Evolutionary conservation across 139 green algal species (phyloP), one percentile per base, ranked within the genome.

Genomic region (Chlamydomonas schloesseri): DNA sequence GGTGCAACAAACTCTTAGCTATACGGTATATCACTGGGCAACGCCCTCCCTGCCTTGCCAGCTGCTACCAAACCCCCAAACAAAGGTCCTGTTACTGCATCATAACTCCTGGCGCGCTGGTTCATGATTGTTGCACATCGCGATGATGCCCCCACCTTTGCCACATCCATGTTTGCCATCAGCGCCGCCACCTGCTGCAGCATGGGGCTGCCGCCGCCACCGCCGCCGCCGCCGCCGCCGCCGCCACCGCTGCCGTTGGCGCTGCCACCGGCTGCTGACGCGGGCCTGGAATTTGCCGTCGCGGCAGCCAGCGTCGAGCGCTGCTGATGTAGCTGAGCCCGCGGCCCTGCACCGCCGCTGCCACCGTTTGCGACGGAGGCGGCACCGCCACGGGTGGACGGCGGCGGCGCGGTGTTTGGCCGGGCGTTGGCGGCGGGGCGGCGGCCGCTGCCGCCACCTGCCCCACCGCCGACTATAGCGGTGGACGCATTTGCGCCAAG

Each of bases 111-210:
- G n/a, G n/a, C n/a, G n/a, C n/a, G n/a, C n/a, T n/a, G n/a, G n/a
- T n/a, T n/a, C n/a, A n/a, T n/a, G n/a, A n/a, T n/a, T n/a, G n/a
- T n/a, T n/a, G n/a, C n/a, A n/a, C n/a, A n/a, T n/a, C n/a, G n/a
- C n/a, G n/a, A n/a, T n/a, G n/a, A n/a, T n/a, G n/a, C 15, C n/a
- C 57, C 33, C 18, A 83, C 76, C 76, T 73, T 73, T 36, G 31
- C 21, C 4, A 20, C 62, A 37, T 83, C 76, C 0, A 83, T 58
- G 11, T 10, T 26, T 1, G 36, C 60, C 60, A 83, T 68, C 60
- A 83, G 62, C 37, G 29, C 20, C 36, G 60, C 76, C 76, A 83
- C 60, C 60, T 83, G 60, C 37, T 36, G 53, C 58, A 62, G 10
- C 76, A 83, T 83, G 36, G 68, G 6, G 42, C 42, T 8, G 42